Conservation (phyloP, 371 early-diverging fungal genomes). For the Mortierella sp. region DNA sequence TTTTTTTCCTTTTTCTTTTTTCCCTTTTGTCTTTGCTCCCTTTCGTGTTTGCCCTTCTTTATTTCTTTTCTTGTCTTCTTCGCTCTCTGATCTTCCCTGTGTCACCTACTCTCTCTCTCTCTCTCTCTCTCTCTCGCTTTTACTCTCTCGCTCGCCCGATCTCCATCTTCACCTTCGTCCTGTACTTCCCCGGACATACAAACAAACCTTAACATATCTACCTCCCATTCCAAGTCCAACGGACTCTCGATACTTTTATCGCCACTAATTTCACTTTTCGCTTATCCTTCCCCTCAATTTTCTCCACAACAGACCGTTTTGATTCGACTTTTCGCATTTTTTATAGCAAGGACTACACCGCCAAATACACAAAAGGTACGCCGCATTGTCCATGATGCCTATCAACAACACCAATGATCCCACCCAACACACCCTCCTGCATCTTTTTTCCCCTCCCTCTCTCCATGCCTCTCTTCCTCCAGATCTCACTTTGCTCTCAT, state of each 20-base stretch:
- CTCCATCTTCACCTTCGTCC: not conserved
- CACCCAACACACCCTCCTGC: constrained; percentile 1
- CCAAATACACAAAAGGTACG: not conserved
- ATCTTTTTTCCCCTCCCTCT: not conserved
- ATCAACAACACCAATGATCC: not conserved
- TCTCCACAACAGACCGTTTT: not conserved
- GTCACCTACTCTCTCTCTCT: not conserved
- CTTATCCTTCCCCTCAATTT: not conserved
- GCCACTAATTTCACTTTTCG: not conserved
- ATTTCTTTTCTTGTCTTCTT: not conserved
- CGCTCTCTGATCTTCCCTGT: not conserved
- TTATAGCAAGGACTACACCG: too few relatives aligned
- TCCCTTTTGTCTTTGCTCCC: not conserved
- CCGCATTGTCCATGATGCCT: not conserved
- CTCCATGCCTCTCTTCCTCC: not conserved
- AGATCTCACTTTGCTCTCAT: not conserved
- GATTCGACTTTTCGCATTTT: not conserved
- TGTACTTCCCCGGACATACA: not conserved
- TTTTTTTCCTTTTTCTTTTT: not conserved
- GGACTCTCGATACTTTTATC: not conserved
- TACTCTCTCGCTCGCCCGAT: not conserved
- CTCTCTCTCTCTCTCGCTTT: not conserved
- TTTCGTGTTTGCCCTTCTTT: not conserved
- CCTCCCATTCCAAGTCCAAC: not conserved
- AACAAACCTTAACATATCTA: too few relatives aligned